Evolutionary conservation across 768 basidiomycete species (phyloP), one percentile per base, ranked within the genome.

Genomic region (Boletus subcaerulescens): DNA sequence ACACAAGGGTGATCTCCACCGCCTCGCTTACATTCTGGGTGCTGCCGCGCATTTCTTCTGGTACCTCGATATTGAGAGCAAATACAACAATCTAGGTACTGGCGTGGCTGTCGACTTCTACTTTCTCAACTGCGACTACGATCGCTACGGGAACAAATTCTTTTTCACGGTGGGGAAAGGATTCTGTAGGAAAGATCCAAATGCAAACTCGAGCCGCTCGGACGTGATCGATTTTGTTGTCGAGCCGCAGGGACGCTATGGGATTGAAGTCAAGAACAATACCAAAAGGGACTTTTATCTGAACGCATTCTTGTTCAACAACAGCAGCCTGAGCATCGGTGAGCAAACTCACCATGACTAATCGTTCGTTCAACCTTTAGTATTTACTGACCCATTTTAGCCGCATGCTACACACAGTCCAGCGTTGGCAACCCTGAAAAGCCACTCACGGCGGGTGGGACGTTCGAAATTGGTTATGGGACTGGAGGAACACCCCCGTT

Each of bases 221-320:
- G 13, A 53, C 15, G 14, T 63, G 29, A 58, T 65, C 12, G 58
- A 65, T 33, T 58, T 65, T 40, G 48, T 48, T 15, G 52, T 66
- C 10, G 62, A 73, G 18, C 64, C 67, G 22, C 8, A 54, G 0
- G 66, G 54, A 5, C 38, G 56, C 3, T 67, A 76, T 14, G 76
- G 76, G 14, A 63, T 78, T 50, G 67, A 65, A 8, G 63, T 77
- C 31, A 62, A 60, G 51, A 77, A 78, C 55, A 52, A 67, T 1
- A 69, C 72, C 0, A 60, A 65, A 41, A 24, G 61, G n/a, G 60
- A 66, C 8, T 53, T 78, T 8, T 78, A 76, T 46, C 62, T 74
- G 20, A 74, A 74, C 31, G 64, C 76, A 5, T 76, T 77, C 58
- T 73, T 75, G 51, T 79, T 78, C 48, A 76, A 78, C 44, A 73